Evolutionary conservation across 768 basidiomycete species (phyloP).

Genomic region (Coprinopsis strossmayeri): DNA sequence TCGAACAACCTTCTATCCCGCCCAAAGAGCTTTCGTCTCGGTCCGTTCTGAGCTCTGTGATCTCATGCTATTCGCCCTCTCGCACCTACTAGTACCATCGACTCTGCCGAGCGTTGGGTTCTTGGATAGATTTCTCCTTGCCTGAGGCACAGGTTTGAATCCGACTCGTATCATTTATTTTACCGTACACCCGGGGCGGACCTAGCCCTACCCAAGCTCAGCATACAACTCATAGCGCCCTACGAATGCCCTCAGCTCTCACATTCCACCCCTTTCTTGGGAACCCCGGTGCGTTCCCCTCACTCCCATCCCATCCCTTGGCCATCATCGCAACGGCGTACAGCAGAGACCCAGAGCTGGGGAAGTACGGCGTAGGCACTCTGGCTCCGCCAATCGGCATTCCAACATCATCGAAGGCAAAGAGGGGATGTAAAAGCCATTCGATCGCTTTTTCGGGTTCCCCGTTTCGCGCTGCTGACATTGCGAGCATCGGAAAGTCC

Average conservation of each 20-base stretch:
- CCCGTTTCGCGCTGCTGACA: constrained; percentile 52
- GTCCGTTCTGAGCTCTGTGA: no score
- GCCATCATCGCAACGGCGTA: constrained; percentile 54
- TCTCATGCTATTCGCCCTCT: no score
- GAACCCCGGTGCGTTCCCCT: constrained; percentile 21
- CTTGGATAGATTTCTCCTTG: no score
- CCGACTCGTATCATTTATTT: no score
- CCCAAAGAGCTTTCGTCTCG: no score
- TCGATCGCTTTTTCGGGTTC: constrained; percentile 43
- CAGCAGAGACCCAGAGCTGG: constrained; percentile 46
- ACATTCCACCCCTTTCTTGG: constrained; percentile 24
- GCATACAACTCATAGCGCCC: background rate
- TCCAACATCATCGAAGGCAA: constrained; percentile 53
- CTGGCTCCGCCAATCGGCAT: constrained; percentile 52
- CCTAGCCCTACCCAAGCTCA: no score
- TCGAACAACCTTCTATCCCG: no score
- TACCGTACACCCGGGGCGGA: no score
- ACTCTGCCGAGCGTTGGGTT: no score
- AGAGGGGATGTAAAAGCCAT: constrained; percentile 48
- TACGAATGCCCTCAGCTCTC: constrained; percentile 16
- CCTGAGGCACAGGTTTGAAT: no score
- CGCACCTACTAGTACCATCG: no score
- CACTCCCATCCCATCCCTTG: constrained; percentile 43
- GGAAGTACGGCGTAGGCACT: constrained; percentile 56
- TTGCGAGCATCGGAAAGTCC: constrained; percentile 60